Base-by-base conservation (phyloP, 176 grass and related monocot genomes). In the Panicum miliaceum region DNA sequence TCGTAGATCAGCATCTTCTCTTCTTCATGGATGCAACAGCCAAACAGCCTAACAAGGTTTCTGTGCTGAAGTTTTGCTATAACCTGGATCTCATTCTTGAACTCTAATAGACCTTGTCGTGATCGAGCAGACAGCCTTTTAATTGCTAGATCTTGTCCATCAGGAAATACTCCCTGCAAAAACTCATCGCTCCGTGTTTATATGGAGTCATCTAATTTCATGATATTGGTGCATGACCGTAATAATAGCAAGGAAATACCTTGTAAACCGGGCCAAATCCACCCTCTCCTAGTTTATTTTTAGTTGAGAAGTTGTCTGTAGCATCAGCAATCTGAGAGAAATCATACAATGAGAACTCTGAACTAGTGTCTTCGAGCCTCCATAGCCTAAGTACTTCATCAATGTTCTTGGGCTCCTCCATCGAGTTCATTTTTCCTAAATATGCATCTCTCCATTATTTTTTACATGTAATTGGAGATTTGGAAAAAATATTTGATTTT, bases 261-360 rank as follows among this genome's bases (percentile, higher is more conserved):
- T 93, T 96, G 46, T 96, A 96, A 83, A 96, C 94, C 15, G 88
- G 86, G 32, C 94, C 94, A 87, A 96, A 96, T 35, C 86, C 91
- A 59, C 91, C 93, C 83, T 93, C 59, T 69, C 90, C 91, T 67
- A 93, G 71, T 83, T 86, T 88, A 18, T 85, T 91, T 10, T 25
- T 34, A 6, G 78, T 77, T 45, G 81, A 58, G 76, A 96, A 96
- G 81, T 93, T 91, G 27, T 72, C 16, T 68, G 94, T 96, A 64
- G 86, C 94, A 75, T 60, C 52, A 45, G 10, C 52, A 62, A 92
- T 66, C 26, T 76, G 82, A 18, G 60, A 71, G n/a, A 90, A 70
- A 90, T 84, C 81, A 74, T 81, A 90, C 27, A 87, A 12, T 7
- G 76, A 34, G 16, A 86, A 87, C 36, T 86, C 75, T 2, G 64